Evolutionary conservation across 2,329 filamentous ascomycete genomes (phyloP), one percentile per base, ranked within the genome.

Genomic region (Botryosphaeria dothidea): DNA sequence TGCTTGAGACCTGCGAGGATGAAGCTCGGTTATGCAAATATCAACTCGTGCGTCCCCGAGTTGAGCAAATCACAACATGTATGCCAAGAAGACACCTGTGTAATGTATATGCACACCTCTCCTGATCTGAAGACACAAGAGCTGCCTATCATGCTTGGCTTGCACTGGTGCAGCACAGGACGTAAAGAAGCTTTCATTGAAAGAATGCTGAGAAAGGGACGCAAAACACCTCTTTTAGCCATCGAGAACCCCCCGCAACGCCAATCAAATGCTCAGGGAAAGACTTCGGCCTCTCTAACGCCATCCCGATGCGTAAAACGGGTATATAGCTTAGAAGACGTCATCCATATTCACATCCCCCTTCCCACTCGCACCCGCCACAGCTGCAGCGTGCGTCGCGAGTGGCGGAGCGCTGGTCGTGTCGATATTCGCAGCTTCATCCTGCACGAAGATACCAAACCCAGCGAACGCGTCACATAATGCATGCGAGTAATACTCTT

Each of bases 391-490:
- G 67, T 69, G 77, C 9, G 74, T 79, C n/a, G 72, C 76, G 1
- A 75, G 69, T 1, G 68, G 68, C 4, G 70, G 71, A 8, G 71
- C 72, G 43, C 71, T 75, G 1, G 76, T 78, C 34, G 74, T 78
- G 54, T 80, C 77, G 27, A 72, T 75, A 54, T 81, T 81, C 67
- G 57, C 74, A 57, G 71, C 73, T 73, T 96, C 93, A 51, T 97
- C 92, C 38, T 86, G 90, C 46, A 99, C 83, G 71, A 96, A 96
- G 46, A 96, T 91, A 0, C 91, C 92, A 66, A 99, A 77, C 0
- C 96, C 95, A 0, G 92, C 88, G 78, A 97, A 98, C 0, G 94
- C 93, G 74, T 97, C 93, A 67, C 92, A 91, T 74, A 99, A 81
- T 25, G 92, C 89, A 25, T 93, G 84, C 7, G 88, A 84, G 71